Evolutionary conservation across 441 rosid genomes (phyloP), one percentile per base, ranked within the genome.

Genomic region (Pelargonium fulgidum): DNA sequence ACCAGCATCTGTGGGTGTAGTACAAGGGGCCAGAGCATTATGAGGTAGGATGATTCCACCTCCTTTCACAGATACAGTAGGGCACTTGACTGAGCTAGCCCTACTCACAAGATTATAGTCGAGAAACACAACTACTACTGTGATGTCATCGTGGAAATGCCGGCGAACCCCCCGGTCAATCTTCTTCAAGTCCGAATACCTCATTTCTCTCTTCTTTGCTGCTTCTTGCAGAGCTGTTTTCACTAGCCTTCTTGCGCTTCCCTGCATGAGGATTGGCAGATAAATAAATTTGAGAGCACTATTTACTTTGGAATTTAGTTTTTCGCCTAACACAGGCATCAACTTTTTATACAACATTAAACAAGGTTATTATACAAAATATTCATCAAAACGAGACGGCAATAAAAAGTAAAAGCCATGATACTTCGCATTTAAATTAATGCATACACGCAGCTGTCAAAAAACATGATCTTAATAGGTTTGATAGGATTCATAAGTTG

Each of bases 101-200:
- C 81, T 76, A 80, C 88, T 85, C 79, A 83, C 71, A 8, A 84
- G 70, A 72, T 77, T 83, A 12, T 91, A 76, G 84, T 94, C 96
- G 2, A 94, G 85, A 78, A 87, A 94, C 78, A 92, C 81, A 2
- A 94, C 96, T 0, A 90, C 73, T 68, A 88, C 99, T 1, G 97
- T 89, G 70, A 89, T 90, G 80, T 94, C 99, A 36, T 94, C 99
- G 22, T 94, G 99, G 89, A 92, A 94, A 86, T 89, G 94, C 41
- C 99, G 78, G 16, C 99, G 72, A 2, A 94, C 98, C 0, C 99
- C 98, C 0, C 96, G 88, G 76, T 94, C 97, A 2, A 94, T 92
- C 87, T 89, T 92, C 82, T 90, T 94, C 83, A 94, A 77, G 89
- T 92, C 99, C 0, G 99, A 92, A 77, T 92, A 94, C 64, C 99